Base-by-base conservation (phyloP, 768 basidiomycete genomes). In the Lanmaoa pseudosensibilis region DNA sequence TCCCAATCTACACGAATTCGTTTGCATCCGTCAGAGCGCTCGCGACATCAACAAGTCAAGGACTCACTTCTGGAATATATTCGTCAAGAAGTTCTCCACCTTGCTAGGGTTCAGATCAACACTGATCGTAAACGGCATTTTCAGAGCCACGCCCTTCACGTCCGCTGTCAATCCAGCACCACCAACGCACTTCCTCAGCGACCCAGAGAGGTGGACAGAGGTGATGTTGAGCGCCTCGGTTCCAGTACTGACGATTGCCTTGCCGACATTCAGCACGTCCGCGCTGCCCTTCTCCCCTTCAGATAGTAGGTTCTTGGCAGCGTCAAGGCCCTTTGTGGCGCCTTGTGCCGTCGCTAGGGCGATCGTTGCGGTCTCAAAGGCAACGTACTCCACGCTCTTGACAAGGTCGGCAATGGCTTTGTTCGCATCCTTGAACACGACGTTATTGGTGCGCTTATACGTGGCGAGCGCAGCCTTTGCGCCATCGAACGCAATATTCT, bases 141-240 rank as follows among this genome's bases (percentile, higher is more conserved):
- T 46, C 19, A 59, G 18, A 21, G 16, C 19, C 3, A 41, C 48
- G 23, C 49, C 37, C 18, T 58, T 55, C 21, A 58, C 23, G 36
- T 37, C 36, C 18, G 52, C 40, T 10, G 13, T 15, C 11, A 55
- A 33, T 2, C 33, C 41, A 19, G n/a, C 41, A 6, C 56, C 46
- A 5, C 38, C 15, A 5, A 53, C 30, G 19, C 54, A 56, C 48
- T 50, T 46, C 11, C 53, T 32, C 8, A 58, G 27, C 11, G 53
- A 38, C 41, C 53, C 57, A 32, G 48, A 55, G 36, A 58, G 23
- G 15, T 50, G 54, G 32, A 58, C 3, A 18, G 54, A 49, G 19
- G 57, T 56, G 7, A 51, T 47, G 18, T 47, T n/a, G 25, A 58
- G 38, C 19, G 33, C 44, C 23, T 41, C 32, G 3, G 23, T 8